Conservation (phyloP, 805 yeast species). For the Cyberlindnera mrakii region DNA sequence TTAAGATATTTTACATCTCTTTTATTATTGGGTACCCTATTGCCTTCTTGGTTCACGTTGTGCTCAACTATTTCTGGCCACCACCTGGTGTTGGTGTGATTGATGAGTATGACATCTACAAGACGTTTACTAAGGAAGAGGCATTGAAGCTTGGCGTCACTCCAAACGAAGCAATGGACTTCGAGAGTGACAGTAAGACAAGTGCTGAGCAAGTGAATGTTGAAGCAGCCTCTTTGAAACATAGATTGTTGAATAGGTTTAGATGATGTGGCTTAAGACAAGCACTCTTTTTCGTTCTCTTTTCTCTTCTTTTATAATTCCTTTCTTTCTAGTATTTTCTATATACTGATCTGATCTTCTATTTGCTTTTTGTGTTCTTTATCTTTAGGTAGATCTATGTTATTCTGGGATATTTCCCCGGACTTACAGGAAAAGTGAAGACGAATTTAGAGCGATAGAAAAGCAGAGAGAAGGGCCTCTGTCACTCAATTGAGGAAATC, state of each 20-base stretch:
- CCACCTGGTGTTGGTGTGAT: conserved; percentile 23
- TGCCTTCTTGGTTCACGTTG: conserved; percentile 18
- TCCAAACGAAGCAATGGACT: conserved; percentile 17
- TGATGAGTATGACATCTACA: conserved; percentile 30
- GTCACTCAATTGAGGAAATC: no score
- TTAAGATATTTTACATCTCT: conserved; percentile 23
- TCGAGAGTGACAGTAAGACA: neutral
- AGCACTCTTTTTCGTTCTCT: no score
- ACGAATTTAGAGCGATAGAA: no score
- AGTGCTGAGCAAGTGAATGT: neutral
- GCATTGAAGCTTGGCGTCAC: conserved; percentile 26
- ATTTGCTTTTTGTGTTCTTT: no score
- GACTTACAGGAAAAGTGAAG: no score
- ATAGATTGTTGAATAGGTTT: conserved; percentile 2
- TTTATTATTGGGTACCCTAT: conserved; percentile 24
- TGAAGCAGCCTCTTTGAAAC: conserved; percentile 5
- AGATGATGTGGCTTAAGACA: neutral
- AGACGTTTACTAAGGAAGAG: conserved; percentile 30
- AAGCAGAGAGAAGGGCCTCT: no score
- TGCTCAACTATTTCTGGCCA: conserved; percentile 24
- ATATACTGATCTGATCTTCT: no score
- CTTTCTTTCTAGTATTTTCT: no score
- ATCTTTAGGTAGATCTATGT: no score
- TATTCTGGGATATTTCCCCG: no score
- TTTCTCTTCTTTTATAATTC: no score